A percentile compares a stretch with the other conserved stretches of the same genome.
Conservation (phyloP, 2,329 filamentous ascomycete genomes). For the Aspergillus arachidicola region DNA sequence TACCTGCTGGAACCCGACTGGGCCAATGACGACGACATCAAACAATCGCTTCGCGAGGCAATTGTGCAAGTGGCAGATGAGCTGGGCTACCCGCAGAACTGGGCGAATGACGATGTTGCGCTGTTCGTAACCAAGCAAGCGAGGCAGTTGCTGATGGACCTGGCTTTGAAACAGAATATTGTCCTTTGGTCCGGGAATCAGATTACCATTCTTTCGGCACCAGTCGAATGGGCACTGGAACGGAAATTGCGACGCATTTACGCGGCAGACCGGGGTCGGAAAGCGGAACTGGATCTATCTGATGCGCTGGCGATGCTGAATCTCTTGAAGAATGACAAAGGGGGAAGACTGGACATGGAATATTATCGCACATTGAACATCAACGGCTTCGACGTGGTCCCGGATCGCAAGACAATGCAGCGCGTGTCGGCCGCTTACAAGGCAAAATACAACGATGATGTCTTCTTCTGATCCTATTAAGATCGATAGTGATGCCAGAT, state of each 20-base stretch:
- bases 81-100: conserved; percentile 9
- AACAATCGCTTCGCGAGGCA: conserved; percentile 9
- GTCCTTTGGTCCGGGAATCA: conserved; percentile 32
- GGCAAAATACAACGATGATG: conserved; percentile 27
- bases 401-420: conserved; percentile 32
- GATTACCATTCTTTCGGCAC: conserved; percentile 33
- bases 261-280: conserved; percentile 22
- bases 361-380: conserved; percentile 31
- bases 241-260: conserved; percentile 38
- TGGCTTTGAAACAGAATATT: conserved; percentile 31
- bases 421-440: conserved; percentile 32
- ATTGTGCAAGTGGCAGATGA: conserved; percentile 8
- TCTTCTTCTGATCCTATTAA: conserved; percentile 18
- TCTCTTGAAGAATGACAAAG: conserved; percentile 24
- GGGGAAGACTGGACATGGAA: conserved; percentile 28
- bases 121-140: conserved; percentile 15
- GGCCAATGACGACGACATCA: conserved; percentile 11
- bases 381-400: conserved; percentile 31
- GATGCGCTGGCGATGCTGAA: conserved; percentile 35
- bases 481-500: background rate
- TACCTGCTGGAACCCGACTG: conserved; percentile 16
- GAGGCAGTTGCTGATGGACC: conserved; percentile 5
- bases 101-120: conserved; percentile 14
- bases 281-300: conserved; percentile 30
- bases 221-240: conserved; percentile 40